Percentiles rank a stretch among this genome's conserved stretches.
phyloP scores from a whole-genome alignment of 768 basidiomycete species.

The Trametes sanguinea region DNA sequence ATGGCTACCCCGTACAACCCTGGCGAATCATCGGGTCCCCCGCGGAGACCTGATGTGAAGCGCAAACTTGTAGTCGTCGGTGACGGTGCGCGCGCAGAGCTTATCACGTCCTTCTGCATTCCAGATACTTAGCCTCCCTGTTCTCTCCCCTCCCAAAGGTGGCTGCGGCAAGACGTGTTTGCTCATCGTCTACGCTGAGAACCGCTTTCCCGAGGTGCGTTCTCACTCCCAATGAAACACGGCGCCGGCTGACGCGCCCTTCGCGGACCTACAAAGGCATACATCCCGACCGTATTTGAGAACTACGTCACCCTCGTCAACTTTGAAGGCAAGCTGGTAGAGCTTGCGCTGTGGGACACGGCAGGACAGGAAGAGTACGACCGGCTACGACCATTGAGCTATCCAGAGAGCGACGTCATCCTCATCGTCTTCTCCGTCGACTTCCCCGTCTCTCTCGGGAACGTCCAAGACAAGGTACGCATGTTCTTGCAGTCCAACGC shows the following conservation, averaged over 20 bases:
- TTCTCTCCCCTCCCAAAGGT: slow-evolving; percentile 42
- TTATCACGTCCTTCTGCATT: slow-evolving; percentile 12
- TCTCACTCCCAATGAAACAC: background rate
- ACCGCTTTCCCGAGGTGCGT: slow-evolving; percentile 91
- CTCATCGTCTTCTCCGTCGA: slow-evolving; percentile 94
- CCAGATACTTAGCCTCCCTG: background rate
- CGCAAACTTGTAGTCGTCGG: slow-evolving; percentile 88
- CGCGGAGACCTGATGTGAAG: slow-evolving; percentile 75
- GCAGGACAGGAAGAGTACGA: slow-evolving; percentile 98
- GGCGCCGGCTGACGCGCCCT: too few relatives aligned
- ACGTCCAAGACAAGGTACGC: slow-evolving; percentile 85
- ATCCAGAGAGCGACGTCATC: slow-evolving; percentile 88
- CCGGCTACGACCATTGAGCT: slow-evolving; percentile 80
- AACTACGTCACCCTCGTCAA: slow-evolving; percentile 89
- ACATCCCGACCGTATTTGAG: slow-evolving; percentile 93
- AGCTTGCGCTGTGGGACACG: slow-evolving; percentile 98
- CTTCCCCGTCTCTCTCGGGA: slow-evolving; percentile 87
- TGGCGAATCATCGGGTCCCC: slow-evolving; percentile 20
- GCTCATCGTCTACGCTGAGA: slow-evolving; percentile 95
- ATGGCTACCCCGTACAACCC: slow-evolving; percentile 23
- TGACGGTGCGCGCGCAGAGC: slow-evolving; percentile 61
- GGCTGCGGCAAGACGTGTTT: slow-evolving; percentile 94
- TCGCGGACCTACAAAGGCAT: slow-evolving; percentile 55
- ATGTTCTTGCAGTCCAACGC: background rate
- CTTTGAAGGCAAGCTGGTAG: slow-evolving; percentile 86